Percentiles rank a stretch among this genome's conserved stretches.
phyloP scores from a whole-genome alignment of 768 basidiomycete genomes.

The Sarcomyxa edulis region DNA sequence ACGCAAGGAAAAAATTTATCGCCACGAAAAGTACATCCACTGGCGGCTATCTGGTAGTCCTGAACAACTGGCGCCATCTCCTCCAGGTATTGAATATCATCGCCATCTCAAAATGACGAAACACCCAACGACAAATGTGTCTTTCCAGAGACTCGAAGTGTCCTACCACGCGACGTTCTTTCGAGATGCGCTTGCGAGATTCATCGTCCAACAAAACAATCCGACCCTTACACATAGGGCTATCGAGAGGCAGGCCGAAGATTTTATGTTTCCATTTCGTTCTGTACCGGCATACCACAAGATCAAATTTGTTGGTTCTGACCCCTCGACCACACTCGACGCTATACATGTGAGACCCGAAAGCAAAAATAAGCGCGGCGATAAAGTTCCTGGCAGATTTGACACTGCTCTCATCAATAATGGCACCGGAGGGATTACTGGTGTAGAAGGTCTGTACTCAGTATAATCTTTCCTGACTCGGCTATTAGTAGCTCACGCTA shows the following conservation, averaged over 20 bases:
- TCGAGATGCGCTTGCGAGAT: constrained; percentile 17
- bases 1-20: constrained; percentile 23
- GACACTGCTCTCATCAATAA: constrained; percentile 26
- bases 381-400: constrained; percentile 20
- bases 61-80: constrained; percentile 5
- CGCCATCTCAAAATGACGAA: constrained; percentile 15
- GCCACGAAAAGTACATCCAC: constrained; percentile 15
- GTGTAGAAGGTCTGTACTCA: constrained; percentile 14
- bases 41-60: constrained; percentile 12
- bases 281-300: constrained; percentile 24
- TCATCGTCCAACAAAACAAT: constrained; percentile 13
- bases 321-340: constrained; percentile 16
- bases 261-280: constrained; percentile 15
- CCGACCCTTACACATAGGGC: constrained; percentile 12
- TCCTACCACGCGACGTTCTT: constrained; percentile 22
- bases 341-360: constrained; percentile 22
- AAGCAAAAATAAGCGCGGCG: constrained; percentile 7
- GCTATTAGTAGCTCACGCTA: no score
- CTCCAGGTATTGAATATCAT: constrained; percentile 8
- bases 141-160: constrained; percentile 9
- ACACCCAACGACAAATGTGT: constrained; percentile 17
- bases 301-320: constrained; percentile 18
- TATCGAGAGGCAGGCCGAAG: constrained; percentile 8
- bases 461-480: no score
- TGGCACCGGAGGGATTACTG: constrained; percentile 6